Evolutionary conservation across 495 filamentous ascomycete species (phyloP).

Genomic region (Friedmanniomyces endolithicus): DNA sequence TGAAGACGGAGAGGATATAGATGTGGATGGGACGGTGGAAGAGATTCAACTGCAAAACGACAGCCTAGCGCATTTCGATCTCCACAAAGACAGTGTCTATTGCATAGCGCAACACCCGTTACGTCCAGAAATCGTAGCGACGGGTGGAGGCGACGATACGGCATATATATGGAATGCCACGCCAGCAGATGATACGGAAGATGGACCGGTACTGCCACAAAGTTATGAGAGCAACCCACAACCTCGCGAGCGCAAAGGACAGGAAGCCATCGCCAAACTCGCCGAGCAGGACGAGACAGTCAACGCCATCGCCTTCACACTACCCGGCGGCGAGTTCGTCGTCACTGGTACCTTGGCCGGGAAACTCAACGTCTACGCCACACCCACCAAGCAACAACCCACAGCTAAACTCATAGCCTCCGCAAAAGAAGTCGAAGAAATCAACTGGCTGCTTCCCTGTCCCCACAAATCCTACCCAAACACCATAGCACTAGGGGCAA

Average conservation of each 20-base stretch:
- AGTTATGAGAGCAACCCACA: conserved; percentile 60
- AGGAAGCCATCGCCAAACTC: conserved; percentile 53
- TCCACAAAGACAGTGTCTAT: conserved; percentile 78
- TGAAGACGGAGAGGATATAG: conserved; percentile 37
- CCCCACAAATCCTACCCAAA: conserved; percentile 58
- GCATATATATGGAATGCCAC: conserved; percentile 73
- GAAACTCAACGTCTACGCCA: conserved; percentile 31
- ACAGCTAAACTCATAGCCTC: conserved; percentile 33
- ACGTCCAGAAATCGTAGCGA: conserved; percentile 64
- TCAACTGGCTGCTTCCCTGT: conserved; percentile 79
- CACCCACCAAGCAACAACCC: conserved; percentile 9
- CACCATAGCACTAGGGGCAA: conserved; percentile 78
- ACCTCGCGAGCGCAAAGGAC: conserved; percentile 42
- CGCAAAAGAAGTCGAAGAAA: conserved; percentile 78
- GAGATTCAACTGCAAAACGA: conserved; percentile 79
- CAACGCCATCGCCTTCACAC: conserved; percentile 71
- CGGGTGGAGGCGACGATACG: conserved; percentile 72
- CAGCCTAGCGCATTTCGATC: conserved; percentile 81
- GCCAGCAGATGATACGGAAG: conserved; percentile 32
- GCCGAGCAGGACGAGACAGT: conserved; percentile 85
- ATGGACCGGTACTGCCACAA: conserved; percentile 51
- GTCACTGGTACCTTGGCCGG: conserved; percentile 81
- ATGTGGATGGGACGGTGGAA: conserved; percentile 30
- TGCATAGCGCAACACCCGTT: conserved; percentile 84
- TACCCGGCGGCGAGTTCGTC: conserved; percentile 72